A percentile compares a stretch with the other conserved stretches of the same genome.
These are phyloP conservation scores for Stenogyne calaminthoides DNA, from an alignment of 305 asterid genomes.

Conservation along the genomic window DNA sequence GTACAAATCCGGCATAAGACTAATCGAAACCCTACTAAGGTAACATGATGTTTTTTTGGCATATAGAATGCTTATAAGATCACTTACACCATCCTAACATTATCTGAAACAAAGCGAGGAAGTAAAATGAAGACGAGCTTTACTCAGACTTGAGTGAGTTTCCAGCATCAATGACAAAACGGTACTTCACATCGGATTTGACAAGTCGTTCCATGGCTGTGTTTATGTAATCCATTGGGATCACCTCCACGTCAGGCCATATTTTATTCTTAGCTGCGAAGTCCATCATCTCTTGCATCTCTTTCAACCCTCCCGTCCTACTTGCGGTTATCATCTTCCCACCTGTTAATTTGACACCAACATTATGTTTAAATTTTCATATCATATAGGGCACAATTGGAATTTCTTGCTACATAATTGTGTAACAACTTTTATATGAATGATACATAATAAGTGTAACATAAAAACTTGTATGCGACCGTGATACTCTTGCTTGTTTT, in stretches of 20 bases:
- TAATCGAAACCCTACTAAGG: neutral
- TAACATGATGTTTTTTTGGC: neutral
- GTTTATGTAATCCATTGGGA: conserved; percentile 37
- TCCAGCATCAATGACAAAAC: conserved; percentile 34
- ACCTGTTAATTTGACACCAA: conserved; percentile 15
- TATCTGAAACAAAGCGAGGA: neutral
- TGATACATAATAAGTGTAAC: neutral
- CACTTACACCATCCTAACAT: neutral
- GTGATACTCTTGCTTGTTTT: too few relatives aligned
- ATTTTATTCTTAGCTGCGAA: conserved; percentile 38
- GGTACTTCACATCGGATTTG: conserved; percentile 37
- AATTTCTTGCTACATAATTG: neutral
- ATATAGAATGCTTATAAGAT: neutral
- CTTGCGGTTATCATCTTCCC: conserved; percentile 31
- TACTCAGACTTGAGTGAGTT: conserved; percentile 33
- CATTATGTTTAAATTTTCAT: neutral
- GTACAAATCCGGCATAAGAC: neutral
- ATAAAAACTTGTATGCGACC: neutral
- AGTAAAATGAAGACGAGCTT: neutral
- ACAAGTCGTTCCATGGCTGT: conserved; percentile 36
- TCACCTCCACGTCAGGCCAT: conserved; percentile 34
- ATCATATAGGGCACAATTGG: neutral
- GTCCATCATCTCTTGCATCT: conserved; percentile 38
- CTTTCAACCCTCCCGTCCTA: conserved; percentile 36
- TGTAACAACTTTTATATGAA: neutral